Evolutionary conservation across 306 rosid species (phyloP), one percentile per base, ranked within the genome.

Genomic region (Cyamopsis tetragonoloba): DNA sequence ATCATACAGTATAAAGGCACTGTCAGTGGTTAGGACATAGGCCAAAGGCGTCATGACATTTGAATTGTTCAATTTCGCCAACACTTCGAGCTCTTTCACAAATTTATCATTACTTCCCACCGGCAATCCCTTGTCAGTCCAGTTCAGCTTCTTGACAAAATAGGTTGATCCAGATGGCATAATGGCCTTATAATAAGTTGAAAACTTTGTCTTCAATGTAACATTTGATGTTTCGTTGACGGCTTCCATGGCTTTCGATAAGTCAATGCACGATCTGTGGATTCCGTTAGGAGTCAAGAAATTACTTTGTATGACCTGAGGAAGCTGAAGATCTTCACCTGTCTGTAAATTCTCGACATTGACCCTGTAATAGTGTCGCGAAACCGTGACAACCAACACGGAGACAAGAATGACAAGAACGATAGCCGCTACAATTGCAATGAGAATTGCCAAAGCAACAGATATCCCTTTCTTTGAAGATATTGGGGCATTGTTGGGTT

Each of bases 11-110:
- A 88, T 44, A 62, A 83, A 88, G 49, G 91, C 96, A 59, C 49
- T 79, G 67, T 93, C 91, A 62, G 66, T 57, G 17, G 98, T 78
- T 46, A 88, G 66, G 62, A 79, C 74, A 67, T 88, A 88, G 54
- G 88, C 98, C 70, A 93, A 70, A 66, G 98, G 97, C 70, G 85
- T 80, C 98, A 93, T 93, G 74, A 90, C 87, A 77, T 88, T 89
- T 46, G 98, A 86, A 77, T 93, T 93, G 87, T 80, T 90, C 66
- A 93, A 76, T 71, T 78, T 89, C 32, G 90, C 98, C 72, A 86
- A 80, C 22, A 49, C 65, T 74, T 82, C 87, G 13, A 93, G 77
- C 75, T 88, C 87, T 30, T 73, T 72, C 23, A 75, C 79, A 24
- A 89, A 89, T 51, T 66, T 86, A 39, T 80, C 86, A 19, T 66